Percentiles rank a stretch among this genome's conserved stretches.
Evolutionary conservation across 495 filamentous ascomycete genomes (phyloP).

Genomic region (Neurospora sp.): DNA sequence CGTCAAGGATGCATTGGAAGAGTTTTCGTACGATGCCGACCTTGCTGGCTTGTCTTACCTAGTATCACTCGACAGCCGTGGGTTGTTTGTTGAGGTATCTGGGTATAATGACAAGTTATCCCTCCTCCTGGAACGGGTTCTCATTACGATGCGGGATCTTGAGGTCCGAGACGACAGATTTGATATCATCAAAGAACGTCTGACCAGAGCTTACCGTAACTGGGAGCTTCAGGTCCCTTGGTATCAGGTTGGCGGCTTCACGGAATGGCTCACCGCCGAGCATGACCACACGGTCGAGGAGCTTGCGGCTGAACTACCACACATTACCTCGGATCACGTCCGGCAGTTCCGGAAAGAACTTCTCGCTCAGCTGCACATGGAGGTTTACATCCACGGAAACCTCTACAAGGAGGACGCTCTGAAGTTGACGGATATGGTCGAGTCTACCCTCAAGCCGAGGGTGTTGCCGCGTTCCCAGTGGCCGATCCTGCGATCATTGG

Average conservation of each 20-base stretch:
- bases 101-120: conserved; percentile 97
- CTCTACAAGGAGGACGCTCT: conserved; percentile 92
- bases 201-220: conserved; percentile 68
- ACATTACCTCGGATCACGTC: conserved; percentile 64
- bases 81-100: conserved; percentile 67
- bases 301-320: conserved; percentile 62
- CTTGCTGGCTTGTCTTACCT: conserved; percentile 83
- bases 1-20: conserved; percentile 78
- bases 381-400: conserved; percentile 85
- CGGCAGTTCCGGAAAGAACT: conserved; percentile 69
- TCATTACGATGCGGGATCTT: conserved; percentile 77
- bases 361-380: conserved; percentile 76
- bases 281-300: conserved; percentile 75
- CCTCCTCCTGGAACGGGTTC: conserved; percentile 82
- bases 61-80: conserved; percentile 56
- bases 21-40: conserved; percentile 96
- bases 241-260: conserved; percentile 80
- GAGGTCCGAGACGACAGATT: conserved; percentile 77
- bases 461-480: conserved; percentile 69
- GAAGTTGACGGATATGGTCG: conserved; percentile 71
- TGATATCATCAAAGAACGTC: conserved; percentile 80
- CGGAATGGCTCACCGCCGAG: conserved; percentile 67
- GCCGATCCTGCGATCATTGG: conserved; percentile 63
- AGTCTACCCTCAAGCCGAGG: conserved; percentile 68
- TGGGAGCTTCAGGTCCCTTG: conserved; percentile 82